Evolutionary conservation across 2,329 filamentous ascomycete species (phyloP).

Genomic region (Microsporum canis): DNA sequence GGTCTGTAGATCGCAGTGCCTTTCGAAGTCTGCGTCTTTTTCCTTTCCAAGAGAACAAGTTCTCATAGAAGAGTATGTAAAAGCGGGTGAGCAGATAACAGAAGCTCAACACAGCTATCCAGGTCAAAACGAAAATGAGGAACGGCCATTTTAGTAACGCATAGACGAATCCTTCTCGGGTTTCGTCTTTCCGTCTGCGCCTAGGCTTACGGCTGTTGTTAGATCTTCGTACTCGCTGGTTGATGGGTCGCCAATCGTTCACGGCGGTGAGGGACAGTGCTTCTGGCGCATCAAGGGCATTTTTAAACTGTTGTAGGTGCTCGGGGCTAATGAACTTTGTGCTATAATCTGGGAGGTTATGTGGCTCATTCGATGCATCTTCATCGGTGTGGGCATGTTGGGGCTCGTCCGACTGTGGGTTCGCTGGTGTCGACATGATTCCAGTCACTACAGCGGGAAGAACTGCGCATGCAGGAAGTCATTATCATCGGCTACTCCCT

Average conservation of each 20-base stretch:
- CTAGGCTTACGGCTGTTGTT: constrained; percentile 37
- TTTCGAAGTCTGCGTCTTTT: constrained; percentile 58
- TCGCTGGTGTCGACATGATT: background rate
- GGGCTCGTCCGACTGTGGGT: background rate
- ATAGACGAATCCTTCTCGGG: constrained; percentile 85
- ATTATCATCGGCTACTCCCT: background rate
- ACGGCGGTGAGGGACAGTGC: constrained; percentile 69
- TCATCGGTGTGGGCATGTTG: background rate
- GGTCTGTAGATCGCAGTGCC: constrained; percentile 58
- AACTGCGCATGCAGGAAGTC: background rate
- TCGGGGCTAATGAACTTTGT: constrained; percentile 62
- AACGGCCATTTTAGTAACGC: constrained; percentile 85
- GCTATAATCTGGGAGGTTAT: constrained; percentile 67
- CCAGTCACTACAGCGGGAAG: background rate
- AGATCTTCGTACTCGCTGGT: constrained; percentile 52
- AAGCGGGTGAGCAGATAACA: constrained; percentile 70
- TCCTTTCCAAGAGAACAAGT: constrained; percentile 81
- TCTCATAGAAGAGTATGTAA: constrained; percentile 89
- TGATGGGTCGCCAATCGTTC: constrained; percentile 90
- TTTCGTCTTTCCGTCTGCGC: constrained; percentile 70
- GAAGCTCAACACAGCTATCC: constrained; percentile 62
- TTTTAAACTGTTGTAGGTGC: constrained; percentile 67
- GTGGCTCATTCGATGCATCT: constrained; percentile 38
- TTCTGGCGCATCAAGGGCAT: constrained; percentile 72
- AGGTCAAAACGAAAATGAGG: constrained; percentile 64